Base-by-base conservation (phyloP, 148 eudicot species). In the Vaccinium macrocarpon region DNA sequence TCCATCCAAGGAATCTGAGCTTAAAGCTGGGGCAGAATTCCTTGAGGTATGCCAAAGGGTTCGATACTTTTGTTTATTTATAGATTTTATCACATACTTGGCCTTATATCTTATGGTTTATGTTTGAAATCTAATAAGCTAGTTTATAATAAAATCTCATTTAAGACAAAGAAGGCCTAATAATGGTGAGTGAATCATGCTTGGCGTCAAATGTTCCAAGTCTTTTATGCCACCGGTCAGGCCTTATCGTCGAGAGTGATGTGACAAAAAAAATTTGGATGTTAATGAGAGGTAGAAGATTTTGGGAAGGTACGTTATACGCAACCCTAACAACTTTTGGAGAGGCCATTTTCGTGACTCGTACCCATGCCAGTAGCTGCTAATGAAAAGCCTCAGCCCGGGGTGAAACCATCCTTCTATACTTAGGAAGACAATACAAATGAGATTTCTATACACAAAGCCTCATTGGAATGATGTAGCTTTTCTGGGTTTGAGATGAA, bases 21-120 rank as follows among this genome's bases (percentile, higher is more conserved):
- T 93, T 49, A 87, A 89, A 77, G 87, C 84, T 2, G 92, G 95
- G 53, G 91, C 94, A 0, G 92, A 95, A 32, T 95, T 93, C 84
- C 92, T 93, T 2, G 90, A 92, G 95, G 97, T 94, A 88, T 78
- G 2, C 5, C 15, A 7, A 81, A 49, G 2, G 32, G 49, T 79
- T 8, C 1, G 16, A 38, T 5, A 35, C n/a, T 38, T 42, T 5
- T 15, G 5, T 38, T 35, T 73, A 11, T 38, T 35, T 73, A 7
- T 73, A 16, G 48, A 38, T 8, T 32, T 72, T 14, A 8, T 18
- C 50, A 7, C 50, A 18, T 7, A 35, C 1, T 72, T 32, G 3
- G 9, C 2, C n/a, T 73, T 35, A 1, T 15, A 35, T 73, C 10
- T 16, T 66, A 66, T 1, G 2, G 0, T 0, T 25, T 66, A 10